Percentiles rank a stretch among this genome's conserved stretches.
Evolutionary conservation across 1,139 yeast species (phyloP).

Genomic region (Sugiyamaella paludigena): DNA sequence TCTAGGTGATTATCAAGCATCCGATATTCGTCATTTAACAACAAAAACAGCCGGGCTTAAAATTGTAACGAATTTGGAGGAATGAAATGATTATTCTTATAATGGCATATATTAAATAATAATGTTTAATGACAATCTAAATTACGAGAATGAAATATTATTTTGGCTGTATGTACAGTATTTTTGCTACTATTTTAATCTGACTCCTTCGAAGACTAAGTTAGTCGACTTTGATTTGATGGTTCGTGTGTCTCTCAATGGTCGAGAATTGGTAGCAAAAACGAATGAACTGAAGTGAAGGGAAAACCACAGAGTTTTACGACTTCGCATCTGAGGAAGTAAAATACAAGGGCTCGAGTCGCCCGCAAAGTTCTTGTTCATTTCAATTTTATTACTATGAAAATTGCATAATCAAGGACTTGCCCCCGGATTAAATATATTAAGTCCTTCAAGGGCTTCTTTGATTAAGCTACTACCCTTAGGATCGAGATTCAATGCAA

Average conservation of each 20-base stretch:
- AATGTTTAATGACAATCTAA: background rate
- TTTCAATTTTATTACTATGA: conserved; percentile 7
- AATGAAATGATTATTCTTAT: conserved; percentile 1
- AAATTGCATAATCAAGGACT: background rate
- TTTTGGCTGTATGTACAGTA: too few relatives aligned
- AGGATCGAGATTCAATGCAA: conserved; percentile 89
- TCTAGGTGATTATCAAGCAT: conserved; percentile 10
- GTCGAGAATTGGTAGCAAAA: too few relatives aligned
- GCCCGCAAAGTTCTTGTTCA: too few relatives aligned
- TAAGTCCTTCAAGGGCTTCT: conserved; percentile 40
- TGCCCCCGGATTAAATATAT: conserved; percentile 1
- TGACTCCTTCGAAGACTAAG: too few relatives aligned
- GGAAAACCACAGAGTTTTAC: too few relatives aligned
- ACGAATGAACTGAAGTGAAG: too few relatives aligned
- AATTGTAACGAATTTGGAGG: conserved; percentile 28
- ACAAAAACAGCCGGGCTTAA: conserved; percentile 32
- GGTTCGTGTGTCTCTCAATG: too few relatives aligned
- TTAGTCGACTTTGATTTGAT: too few relatives aligned
- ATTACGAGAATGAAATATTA: too few relatives aligned
- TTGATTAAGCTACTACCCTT: conserved; percentile 85
- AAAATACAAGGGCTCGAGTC: too few relatives aligned
- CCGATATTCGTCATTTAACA: conserved; percentile 27
- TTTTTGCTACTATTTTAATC: too few relatives aligned
- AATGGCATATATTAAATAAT: conserved; percentile 6
- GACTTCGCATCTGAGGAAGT: too few relatives aligned